A percentile compares a stretch with the other conserved stretches of the same genome.
Evolutionary conservation across 164 flowering plant genomes (phyloP).

Genomic region (grape (Vitis vinifera)): ASM3070453v1 NC_081815.1:19219001-19219500

Average conservation of each 20-base stretch:
- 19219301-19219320: neutral
- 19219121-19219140: slow-evolving; percentile 12
- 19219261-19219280: no score
- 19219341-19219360: slow-evolving; percentile 16
- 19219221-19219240: neutral
- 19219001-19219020: slow-evolving; percentile 3
- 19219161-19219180: slow-evolving; percentile 12
- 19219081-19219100: slow-evolving; percentile 16
- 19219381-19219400: slow-evolving; percentile 21
- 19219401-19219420: slow-evolving; percentile 14
- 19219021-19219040: slow-evolving; percentile 14
- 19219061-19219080: slow-evolving; percentile 15
- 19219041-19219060: slow-evolving; percentile 4
- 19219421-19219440: slow-evolving; percentile 9
- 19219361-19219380: slow-evolving; percentile 15
- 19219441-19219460: no score
- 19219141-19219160: slow-evolving; percentile 20
- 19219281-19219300: no score
- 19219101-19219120: slow-evolving; percentile 12
- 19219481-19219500: no score
- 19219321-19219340: slow-evolving; percentile 9
- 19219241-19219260: neutral
- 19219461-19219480: no score
- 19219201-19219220: slow-evolving; percentile 16
- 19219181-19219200: slow-evolving; percentile 15